A percentile compares a stretch with the other conserved stretches of the same genome.
These are phyloP conservation scores for Fagopyrum tataricum DNA, from an alignment of 148 eudicot genomes.

Conservation along the genomic window DNA sequence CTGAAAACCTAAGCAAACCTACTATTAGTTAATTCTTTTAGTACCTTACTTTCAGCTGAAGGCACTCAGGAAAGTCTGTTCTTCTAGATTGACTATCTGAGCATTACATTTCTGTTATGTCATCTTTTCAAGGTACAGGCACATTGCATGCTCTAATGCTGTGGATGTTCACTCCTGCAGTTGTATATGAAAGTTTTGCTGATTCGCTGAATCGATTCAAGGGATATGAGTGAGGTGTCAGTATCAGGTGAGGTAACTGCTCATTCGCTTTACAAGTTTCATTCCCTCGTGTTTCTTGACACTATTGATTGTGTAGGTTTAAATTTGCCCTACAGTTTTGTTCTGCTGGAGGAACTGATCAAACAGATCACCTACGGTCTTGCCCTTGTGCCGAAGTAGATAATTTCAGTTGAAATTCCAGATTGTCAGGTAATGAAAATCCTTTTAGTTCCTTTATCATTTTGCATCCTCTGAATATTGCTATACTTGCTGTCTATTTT, in stretches of 20 bases:
- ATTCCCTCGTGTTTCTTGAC: neutral
- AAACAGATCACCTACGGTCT: neutral
- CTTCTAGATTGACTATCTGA: neutral
- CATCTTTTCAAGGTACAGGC: no score
- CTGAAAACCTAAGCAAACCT: neutral
- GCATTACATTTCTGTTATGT: no score
- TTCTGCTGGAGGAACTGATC: neutral
- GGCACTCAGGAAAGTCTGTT: neutral
- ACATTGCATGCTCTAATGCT: neutral
- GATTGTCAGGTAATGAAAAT: neutral
- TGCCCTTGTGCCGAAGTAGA: neutral
- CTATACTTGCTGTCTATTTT: neutral
- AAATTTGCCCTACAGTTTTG: neutral
- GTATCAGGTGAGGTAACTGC: neutral
- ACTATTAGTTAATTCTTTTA: neutral
- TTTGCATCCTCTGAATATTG: neutral
- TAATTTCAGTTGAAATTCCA: neutral
- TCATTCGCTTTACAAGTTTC: neutral
- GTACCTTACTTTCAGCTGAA: neutral
- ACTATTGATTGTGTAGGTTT: neutral
- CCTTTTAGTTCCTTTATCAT: neutral
- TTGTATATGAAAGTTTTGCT: neutral
- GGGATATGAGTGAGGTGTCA: neutral
- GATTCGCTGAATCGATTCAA: neutral
- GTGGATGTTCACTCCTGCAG: neutral